Evolutionary conservation across 441 rosid species (phyloP), one percentile per base, ranked within the genome.

Genomic region (Melastoma candidum): DNA sequence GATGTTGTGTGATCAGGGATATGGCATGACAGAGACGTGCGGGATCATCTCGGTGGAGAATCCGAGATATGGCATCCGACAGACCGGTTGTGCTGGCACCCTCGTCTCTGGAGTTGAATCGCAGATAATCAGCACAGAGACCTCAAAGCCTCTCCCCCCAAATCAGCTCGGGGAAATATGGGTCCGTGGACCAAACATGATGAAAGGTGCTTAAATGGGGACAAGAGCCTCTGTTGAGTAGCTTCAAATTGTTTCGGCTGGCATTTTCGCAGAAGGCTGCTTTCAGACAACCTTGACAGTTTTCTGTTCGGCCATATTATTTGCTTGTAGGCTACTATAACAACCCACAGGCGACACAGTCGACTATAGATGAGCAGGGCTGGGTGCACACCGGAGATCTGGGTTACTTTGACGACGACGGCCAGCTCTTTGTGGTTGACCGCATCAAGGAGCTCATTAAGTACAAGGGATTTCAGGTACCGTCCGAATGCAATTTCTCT

Each of bases 101-200:
- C 85, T 92, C 53, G 67, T n/a, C 60, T 46, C 94, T 2, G 82
- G 87, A 47, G 54, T 82, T 60, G 92, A 92, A 75, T 73, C 95
- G n/a, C 84, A 78, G 50, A 73, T 92, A 59, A 57, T 92, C 27
- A 66, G 82, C 63, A 73, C 72, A 26, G 87, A 80, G 46, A 67
- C 70, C 45, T 65, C 63, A 47, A 82, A 85, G 67, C 73, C 77
- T 62, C 83, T 81, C 54, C 85, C 93, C 53, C 95, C 87, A 2
- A 80, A 68, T 48, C 85, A 84, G 13, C 3, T 63, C 4, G 94
- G 96, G 0, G 96, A 90, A 73, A 70, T 90, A n/a, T 85, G 83
- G 87, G 85, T 80, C 68, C 82, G 96, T 47, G 95, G 98, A 17
- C 83, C 84, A 12, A 90, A 82, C 65, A 76, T 87, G 88, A 90